A percentile compares a stretch with the other conserved stretches of the same genome.
These are phyloP conservation scores for Aspergillus chevalieri DNA, from an alignment of 2,329 filamentous ascomycete genomes.

Conservation along the genomic window DNA sequence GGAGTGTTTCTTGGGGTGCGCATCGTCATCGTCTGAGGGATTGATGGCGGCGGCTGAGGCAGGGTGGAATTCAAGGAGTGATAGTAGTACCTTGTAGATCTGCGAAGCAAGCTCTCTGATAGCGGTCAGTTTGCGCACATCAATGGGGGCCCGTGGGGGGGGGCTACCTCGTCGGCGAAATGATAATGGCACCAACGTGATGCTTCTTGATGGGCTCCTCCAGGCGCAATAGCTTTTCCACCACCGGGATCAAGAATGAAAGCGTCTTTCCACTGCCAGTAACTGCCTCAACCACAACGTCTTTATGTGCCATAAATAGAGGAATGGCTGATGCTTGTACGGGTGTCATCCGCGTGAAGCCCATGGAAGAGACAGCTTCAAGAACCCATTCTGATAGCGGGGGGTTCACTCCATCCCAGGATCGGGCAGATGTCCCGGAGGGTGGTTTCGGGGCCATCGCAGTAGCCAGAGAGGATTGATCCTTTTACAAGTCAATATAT, in stretches of 20 bases:
- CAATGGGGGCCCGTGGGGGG: not conserved
- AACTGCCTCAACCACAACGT: conserved; percentile 88
- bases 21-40: conserved; percentile 37
- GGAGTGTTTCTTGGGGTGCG: conserved; percentile 33
- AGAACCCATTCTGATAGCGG: conserved; percentile 75
- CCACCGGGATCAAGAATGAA: conserved; percentile 74
- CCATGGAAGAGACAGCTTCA: conserved; percentile 76
- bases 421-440: conserved; percentile 41
- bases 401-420: conserved; percentile 65
- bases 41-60: conserved; percentile 56
- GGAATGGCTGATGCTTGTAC: conserved; percentile 92
- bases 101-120: conserved; percentile 78
- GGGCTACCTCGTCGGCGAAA: conserved; percentile 67
- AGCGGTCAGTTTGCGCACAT: not conserved
- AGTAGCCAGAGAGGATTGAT: not conserved
- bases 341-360: conserved; percentile 81
- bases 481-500: not conserved
- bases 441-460: conserved; percentile 39
- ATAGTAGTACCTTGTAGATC: conserved; percentile 74
- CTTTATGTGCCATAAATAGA: conserved; percentile 81
- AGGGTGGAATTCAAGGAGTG: conserved; percentile 74
- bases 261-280: conserved; percentile 89
- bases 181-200: conserved; percentile 82
- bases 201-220: conserved; percentile 82
- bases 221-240: conserved; percentile 72